Conservation (phyloP, 2,329 filamentous ascomycete genomes). For the Cladosporium oxysporum region DNA sequence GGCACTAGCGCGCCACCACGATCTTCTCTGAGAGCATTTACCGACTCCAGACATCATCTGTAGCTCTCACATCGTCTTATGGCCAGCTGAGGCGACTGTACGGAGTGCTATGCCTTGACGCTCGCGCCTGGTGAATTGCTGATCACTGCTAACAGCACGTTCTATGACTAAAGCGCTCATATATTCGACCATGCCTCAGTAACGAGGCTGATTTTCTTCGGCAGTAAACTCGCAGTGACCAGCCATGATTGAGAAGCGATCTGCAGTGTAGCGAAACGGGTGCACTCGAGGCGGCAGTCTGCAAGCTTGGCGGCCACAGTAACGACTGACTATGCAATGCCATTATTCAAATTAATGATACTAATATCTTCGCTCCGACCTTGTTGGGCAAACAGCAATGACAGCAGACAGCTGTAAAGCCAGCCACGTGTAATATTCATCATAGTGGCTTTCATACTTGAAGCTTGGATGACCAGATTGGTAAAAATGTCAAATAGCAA, state of each 20-base stretch:
- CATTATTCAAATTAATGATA: background rate
- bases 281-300: background rate
- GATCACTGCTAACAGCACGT: background rate
- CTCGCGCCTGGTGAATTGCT: background rate
- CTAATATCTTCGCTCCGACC: background rate
- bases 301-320: background rate
- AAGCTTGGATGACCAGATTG: background rate
- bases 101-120: background rate
- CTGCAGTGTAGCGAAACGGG: background rate
- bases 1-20: background rate
- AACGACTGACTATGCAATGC: background rate
- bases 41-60: background rate
- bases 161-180: background rate
- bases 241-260: background rate
- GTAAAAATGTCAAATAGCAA: background rate
- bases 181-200: background rate
- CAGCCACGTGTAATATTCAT: background rate
- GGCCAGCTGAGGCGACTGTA: background rate
- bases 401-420: background rate
- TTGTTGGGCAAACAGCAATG: background rate
- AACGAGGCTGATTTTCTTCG: background rate
- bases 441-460: background rate
- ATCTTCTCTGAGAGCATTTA: background rate
- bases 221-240: background rate
- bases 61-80: background rate